Base-by-base conservation (phyloP, 345 rosid genomes). In the Lagerstroemia speciosa region DNA sequence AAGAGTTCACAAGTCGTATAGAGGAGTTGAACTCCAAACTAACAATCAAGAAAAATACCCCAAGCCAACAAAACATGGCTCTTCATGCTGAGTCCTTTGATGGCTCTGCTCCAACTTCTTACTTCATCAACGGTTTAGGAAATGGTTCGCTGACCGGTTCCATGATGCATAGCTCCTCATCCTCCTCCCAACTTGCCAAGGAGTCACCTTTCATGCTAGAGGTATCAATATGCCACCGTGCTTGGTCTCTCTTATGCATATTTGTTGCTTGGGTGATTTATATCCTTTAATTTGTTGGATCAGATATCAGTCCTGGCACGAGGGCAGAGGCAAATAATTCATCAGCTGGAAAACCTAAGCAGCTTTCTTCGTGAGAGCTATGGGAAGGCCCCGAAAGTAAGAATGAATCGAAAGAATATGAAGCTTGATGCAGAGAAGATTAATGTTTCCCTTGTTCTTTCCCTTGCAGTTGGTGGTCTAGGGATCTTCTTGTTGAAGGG, bases 71-170 rank as follows among this genome's bases (percentile, higher is more conserved):
- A 69, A 89, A 79, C 72, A 65, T 88, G 79, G 77, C 84, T 76
- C 75, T 80, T 53, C 93, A 83, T 69, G 72, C 85, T 26, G 97
- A 94, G 72, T 73, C 75, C 14, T 81, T 90, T 81, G 83, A 86
- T 63, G 95, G 96, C 62, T 88, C 97, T 68, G 91, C 86, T 70
- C 96, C 97, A 2, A 88, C 96, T 68, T 83, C 91, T 24, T 82
- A 87, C 82, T 95, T 95, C 80, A 77, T 95, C 61, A 75, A 88
- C 41, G 85, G 96, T 80, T 82, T 88, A 75, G 90, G 89, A 75
- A 95, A 85, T 48, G 89, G 98, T 33, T 85, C 83, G 71, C 79
- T 87, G 76, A 85, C 90, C 14, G 86, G 87, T 60, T 75, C 96
- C 66, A 82, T 76, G 66, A 78, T 91, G 92, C 80, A 89, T 30